Conservation (phyloP, 2,329 filamentous ascomycete genomes). For the Fusarium phyllophilum region DNA sequence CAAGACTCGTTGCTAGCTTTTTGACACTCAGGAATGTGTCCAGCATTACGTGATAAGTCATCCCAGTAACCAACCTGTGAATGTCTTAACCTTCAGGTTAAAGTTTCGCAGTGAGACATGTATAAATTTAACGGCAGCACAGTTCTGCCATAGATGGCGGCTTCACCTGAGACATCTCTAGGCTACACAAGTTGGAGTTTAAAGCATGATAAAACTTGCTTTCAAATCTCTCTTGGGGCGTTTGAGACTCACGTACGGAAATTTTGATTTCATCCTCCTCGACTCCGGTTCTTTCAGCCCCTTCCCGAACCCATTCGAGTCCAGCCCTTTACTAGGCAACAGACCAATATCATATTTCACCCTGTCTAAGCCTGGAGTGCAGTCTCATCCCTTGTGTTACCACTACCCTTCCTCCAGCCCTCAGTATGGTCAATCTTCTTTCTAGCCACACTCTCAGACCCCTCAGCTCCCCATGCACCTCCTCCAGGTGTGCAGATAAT, state of each 20-base stretch:
- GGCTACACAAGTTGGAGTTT: neutral
- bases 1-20: neutral
- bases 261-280: neutral
- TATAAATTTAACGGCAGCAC: conserved; percentile 1
- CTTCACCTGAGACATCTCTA: neutral
- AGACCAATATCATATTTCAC: neutral
- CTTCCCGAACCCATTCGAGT: neutral
- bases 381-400: conserved; percentile 65
- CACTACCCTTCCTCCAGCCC: conserved; percentile 66
- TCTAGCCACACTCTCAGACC: conserved; percentile 64
- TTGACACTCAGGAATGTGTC: neutral
- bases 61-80: neutral
- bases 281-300: too few relatives aligned
- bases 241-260: neutral
- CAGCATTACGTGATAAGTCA: neutral
- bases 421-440: conserved; percentile 64
- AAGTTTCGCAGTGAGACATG: conserved; percentile 6
- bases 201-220: neutral
- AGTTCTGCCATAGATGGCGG: neutral
- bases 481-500: conserved; percentile 83
- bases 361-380: conserved; percentile 63
- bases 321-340: neutral
- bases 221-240: neutral
- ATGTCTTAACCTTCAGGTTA: neutral
- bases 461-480: conserved; percentile 76